These are phyloP conservation scores for Nitzschia inconspicua DNA, from an alignment of 108 stramenopile species.

Conservation along the genomic window DNA sequence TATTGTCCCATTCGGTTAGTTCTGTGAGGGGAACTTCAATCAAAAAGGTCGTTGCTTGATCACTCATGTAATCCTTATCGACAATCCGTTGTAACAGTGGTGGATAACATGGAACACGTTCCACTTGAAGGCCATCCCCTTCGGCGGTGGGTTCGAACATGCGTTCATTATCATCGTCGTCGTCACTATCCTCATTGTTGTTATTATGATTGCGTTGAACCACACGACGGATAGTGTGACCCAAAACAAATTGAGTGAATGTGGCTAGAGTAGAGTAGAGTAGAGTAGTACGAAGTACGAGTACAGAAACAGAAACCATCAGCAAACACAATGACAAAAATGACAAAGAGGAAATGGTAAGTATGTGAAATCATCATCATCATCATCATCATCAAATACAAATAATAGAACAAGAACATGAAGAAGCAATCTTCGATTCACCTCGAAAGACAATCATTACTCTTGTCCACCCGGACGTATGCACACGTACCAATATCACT, in stretches of 20 bases:
- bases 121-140: slow-evolving; percentile 25
- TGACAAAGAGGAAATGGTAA: too few species aligned
- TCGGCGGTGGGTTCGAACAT: slow-evolving; percentile 63
- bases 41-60: slow-evolving; percentile 43
- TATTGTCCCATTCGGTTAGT: slow-evolving; percentile 60
- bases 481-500: slow-evolving; percentile 35
- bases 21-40: slow-evolving; percentile 75
- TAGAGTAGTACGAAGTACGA: neutral
- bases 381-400: neutral
- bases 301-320: neutral
- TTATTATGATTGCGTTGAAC: slow-evolving; percentile 1
- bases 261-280: slow-evolving; percentile 37
- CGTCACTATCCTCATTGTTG: slow-evolving; percentile 26
- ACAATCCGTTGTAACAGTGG: slow-evolving; percentile 72
- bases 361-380: neutral
- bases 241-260: slow-evolving; percentile 60
- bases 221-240: slow-evolving; percentile 60
- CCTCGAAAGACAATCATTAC: neutral
- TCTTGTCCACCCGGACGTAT: neutral
- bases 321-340: too few species aligned
- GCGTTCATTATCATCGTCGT: slow-evolving; percentile 36
- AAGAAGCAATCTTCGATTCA: neutral
- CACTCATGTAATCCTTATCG: slow-evolving; percentile 51
- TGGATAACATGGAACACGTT: slow-evolving; percentile 64
- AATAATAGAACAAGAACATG: neutral